These are phyloP conservation scores for Arthrobotrys entomopaga DNA, from an alignment of 2,329 filamentous ascomycete genomes.

Conservation along the genomic window DNA sequence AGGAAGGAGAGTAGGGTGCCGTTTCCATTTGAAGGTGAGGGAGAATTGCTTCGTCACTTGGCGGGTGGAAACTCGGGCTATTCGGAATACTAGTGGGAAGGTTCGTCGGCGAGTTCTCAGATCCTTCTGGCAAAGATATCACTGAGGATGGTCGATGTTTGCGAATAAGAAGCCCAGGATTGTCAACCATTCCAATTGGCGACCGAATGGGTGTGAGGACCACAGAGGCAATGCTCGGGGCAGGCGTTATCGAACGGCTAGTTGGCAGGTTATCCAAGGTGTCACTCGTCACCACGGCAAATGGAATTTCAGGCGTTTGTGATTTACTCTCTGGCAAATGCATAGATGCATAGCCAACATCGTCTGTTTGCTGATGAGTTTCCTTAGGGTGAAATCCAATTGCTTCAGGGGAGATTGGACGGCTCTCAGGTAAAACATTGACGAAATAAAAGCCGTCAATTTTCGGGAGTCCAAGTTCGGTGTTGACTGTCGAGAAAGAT, in stretches of 20 bases:
- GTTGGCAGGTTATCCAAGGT: conserved; percentile 12
- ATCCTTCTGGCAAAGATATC: neutral
- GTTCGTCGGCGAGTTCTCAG: neutral
- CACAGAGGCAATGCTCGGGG: neutral
- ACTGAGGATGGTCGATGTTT: neutral
- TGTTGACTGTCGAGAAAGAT: conserved; percentile 12
- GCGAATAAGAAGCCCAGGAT: too few relatives aligned
- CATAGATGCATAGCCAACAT: neutral
- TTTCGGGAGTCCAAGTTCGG: neutral
- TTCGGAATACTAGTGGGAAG: conserved; percentile 16
- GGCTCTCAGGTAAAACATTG: conserved; percentile 23
- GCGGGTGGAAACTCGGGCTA: neutral
- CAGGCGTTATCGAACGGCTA: conserved; percentile 35
- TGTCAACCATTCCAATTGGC: too few relatives aligned
- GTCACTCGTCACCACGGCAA: neutral
- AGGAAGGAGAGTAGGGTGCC: conserved; percentile 9
- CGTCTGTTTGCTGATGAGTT: neutral
- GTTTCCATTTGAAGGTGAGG: neutral
- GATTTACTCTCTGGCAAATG: conserved; percentile 28
- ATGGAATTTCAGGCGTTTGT: conserved; percentile 11
- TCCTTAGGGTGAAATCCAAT: neutral
- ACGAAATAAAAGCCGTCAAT: neutral
- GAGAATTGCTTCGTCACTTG: neutral
- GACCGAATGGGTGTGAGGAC: neutral
- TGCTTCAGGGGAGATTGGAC: conserved; percentile 25